These are phyloP conservation scores for Chaetomiaceae sp. DNA, from an alignment of 2,329 filamentous ascomycete genomes.

Conservation along the genomic window DNA sequence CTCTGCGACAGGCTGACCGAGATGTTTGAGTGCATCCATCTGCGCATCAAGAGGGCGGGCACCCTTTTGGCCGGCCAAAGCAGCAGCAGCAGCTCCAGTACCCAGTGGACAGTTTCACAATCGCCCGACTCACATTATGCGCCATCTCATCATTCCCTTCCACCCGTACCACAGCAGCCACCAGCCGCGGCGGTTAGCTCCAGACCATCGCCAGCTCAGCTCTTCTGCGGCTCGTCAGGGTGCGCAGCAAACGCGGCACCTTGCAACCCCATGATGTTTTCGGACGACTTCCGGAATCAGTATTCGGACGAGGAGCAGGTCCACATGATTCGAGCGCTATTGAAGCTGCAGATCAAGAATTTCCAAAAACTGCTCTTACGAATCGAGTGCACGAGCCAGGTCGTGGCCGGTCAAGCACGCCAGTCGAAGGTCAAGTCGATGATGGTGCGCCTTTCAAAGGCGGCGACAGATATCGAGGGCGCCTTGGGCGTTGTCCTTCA, in stretches of 20 bases:
- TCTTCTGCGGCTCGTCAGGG: slow-evolving; percentile 19
- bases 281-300: slow-evolving; percentile 24
- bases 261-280: slow-evolving; percentile 30
- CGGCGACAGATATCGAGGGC: slow-evolving; percentile 16
- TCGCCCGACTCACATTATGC: too few species aligned
- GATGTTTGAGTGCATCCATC: slow-evolving; percentile 30
- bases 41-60: slow-evolving; percentile 19
- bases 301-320: slow-evolving; percentile 32
- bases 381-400: slow-evolving; percentile 10
- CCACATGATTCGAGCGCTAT: slow-evolving; percentile 29
- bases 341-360: slow-evolving; percentile 28
- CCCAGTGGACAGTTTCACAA: background rate
- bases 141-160: too few species aligned
- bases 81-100: background rate
- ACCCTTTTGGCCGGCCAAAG: background rate
- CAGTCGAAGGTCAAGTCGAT: slow-evolving; percentile 20
- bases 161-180: background rate
- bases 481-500: slow-evolving; percentile 8
- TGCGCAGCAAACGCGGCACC: slow-evolving; percentile 1
- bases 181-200: slow-evolving; percentile 1
- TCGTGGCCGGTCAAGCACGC: slow-evolving; percentile 16
- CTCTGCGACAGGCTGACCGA: slow-evolving; percentile 30
- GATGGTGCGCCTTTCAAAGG: slow-evolving; percentile 17
- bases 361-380: slow-evolving; percentile 26
- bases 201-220: slow-evolving; percentile 9